A percentile compares a stretch with the other conserved stretches of the same genome.
Evolutionary conservation across 129 eudicot genomes (phyloP).

Genomic region (Cynara cardunculus): DNA sequence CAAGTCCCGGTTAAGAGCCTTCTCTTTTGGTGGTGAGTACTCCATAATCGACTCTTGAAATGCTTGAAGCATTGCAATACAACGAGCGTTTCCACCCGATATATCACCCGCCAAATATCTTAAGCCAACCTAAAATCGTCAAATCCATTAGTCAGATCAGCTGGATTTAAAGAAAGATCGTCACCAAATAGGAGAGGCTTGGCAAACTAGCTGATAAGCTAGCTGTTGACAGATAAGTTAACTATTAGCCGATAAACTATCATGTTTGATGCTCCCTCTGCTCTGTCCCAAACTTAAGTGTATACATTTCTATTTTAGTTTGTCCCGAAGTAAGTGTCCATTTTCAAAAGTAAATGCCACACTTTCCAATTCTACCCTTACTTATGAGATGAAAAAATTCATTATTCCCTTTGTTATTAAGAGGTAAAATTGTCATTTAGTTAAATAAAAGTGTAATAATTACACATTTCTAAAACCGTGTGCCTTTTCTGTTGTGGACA

Average conservation of each 20-base stretch:
- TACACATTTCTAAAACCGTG: background rate
- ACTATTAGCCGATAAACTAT: background rate
- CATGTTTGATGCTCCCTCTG: background rate
- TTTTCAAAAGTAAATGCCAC: background rate
- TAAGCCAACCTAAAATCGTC: conserved; percentile 63
- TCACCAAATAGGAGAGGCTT: too few species aligned
- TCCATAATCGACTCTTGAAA: conserved; percentile 85
- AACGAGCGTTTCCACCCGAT: conserved; percentile 97
- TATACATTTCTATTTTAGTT: too few species aligned
- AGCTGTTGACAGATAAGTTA: background rate
- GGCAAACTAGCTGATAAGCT: background rate
- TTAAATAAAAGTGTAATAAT: background rate
- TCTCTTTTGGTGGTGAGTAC: conserved; percentile 76
- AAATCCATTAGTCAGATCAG: background rate
- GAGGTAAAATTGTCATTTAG: background rate
- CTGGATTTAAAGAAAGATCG: background rate
- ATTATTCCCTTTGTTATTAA: background rate
- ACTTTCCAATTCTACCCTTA: background rate
- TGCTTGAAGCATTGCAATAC: conserved; percentile 99
- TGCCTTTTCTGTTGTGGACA: background rate
- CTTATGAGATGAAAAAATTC: background rate
- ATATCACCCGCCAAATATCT: conserved; percentile 84
- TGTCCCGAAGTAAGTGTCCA: background rate
- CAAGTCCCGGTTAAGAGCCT: conserved; percentile 68
- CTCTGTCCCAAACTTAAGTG: background rate